Conservation (phyloP, 106 monocot genomes). For the Amphibolis antarctica region DNA sequence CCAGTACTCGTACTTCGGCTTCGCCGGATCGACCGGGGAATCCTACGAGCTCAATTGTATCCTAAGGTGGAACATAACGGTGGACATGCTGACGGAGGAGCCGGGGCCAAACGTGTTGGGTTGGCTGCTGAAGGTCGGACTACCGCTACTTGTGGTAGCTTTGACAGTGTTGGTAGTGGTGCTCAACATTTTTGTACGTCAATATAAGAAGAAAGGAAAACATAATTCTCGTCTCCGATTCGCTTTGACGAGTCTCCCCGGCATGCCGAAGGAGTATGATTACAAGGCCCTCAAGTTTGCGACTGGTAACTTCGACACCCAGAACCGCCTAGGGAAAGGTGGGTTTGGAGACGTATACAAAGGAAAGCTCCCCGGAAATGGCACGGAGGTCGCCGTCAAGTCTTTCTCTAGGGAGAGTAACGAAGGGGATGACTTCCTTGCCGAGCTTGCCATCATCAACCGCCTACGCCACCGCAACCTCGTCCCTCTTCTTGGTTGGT, state of each 20-base stretch:
- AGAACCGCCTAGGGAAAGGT: conserved; percentile 36
- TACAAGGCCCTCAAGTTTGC: conserved; percentile 46
- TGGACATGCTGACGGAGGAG: conserved; percentile 37
- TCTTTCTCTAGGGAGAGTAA: conserved; percentile 49
- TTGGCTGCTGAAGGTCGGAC: conserved; percentile 13
- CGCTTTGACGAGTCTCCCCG: conserved; percentile 27
- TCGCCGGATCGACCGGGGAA: conserved; percentile 41
- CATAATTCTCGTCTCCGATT: conserved; percentile 7
- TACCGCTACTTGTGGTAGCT: conserved; percentile 4
- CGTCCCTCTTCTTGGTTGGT: conserved; percentile 54
- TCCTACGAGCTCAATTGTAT: conserved; percentile 43
- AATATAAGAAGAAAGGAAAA: conserved; percentile 7
- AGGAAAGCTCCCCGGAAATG: conserved; percentile 33
- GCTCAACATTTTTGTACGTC: not conserved
- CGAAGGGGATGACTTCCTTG: conserved; percentile 48
- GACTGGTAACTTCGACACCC: conserved; percentile 56
- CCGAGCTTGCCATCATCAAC: conserved; percentile 90
- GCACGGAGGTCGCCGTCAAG: conserved; percentile 61
- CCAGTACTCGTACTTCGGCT: conserved; percentile 64
- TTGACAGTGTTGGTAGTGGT: not conserved
- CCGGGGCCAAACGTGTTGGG: not conserved
- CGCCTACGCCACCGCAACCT: conserved; percentile 72
- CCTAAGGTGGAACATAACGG: conserved; percentile 38
- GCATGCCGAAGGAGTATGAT: conserved; percentile 66
- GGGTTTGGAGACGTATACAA: conserved; percentile 34